phyloP scores from a whole-genome alignment of 371 early-diverging fungal species.

The Amoeboaphelidium protococcarum region DNA sequence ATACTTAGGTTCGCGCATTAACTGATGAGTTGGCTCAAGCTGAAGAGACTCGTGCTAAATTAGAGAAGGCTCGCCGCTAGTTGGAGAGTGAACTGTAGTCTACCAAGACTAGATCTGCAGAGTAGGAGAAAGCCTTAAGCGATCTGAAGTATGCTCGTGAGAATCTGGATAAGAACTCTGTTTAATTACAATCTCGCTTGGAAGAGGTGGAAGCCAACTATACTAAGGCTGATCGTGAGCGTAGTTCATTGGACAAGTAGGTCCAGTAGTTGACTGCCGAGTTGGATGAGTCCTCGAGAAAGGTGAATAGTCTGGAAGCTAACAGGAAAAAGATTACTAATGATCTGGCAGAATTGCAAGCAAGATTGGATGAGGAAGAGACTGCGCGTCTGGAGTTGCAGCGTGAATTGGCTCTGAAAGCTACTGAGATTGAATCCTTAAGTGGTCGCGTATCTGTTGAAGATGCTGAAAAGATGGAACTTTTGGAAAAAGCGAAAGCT shows the following conservation, averaged over 20 bases:
- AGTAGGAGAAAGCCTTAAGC: slow-evolving; percentile 16
- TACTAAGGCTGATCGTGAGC: slow-evolving; percentile 27
- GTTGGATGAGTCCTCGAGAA: slow-evolving; percentile 17
- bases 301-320: slow-evolving; percentile 12
- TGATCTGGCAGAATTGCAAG: slow-evolving; percentile 30
- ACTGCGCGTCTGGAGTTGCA: slow-evolving; percentile 20
- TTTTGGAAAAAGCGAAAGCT: slow-evolving; percentile 28
- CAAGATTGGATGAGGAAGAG: slow-evolving; percentile 38
- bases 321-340: slow-evolving; percentile 27
- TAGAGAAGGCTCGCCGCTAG: slow-evolving; percentile 25
- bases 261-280: slow-evolving; percentile 15
- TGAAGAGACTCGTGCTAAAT: slow-evolving; percentile 15
- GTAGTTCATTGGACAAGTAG: slow-evolving; percentile 19
- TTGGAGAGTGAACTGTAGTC: slow-evolving; percentile 19
- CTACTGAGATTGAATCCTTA: slow-evolving; percentile 32
- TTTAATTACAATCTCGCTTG: slow-evolving; percentile 15
- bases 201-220: slow-evolving; percentile 23
- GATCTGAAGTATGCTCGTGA: slow-evolving; percentile 22
- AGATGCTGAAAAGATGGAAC: slow-evolving; percentile 3
- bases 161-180: slow-evolving; percentile 20
- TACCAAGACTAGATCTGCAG: slow-evolving; percentile 13
- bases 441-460: slow-evolving; percentile 26
- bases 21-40: slow-evolving; percentile 17
- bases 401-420: slow-evolving; percentile 24
- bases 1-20: slow-evolving; percentile 20